These are phyloP conservation scores for Polygonum maritimum DNA, from an alignment of 148 eudicot genomes.

Conservation along the genomic window DNA sequence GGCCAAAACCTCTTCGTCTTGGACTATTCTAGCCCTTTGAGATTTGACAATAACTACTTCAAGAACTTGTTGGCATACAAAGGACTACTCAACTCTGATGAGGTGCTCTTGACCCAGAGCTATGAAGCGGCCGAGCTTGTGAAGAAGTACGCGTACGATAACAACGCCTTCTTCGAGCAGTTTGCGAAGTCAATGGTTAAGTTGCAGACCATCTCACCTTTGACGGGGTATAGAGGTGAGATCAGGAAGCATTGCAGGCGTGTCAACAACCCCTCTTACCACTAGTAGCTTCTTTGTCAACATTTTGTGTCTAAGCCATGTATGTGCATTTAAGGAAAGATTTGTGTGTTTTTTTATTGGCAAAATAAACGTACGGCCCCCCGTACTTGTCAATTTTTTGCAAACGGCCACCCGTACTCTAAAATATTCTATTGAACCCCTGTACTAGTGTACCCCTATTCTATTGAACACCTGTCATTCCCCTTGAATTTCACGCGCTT, in stretches of 20 bases:
- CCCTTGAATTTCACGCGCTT: no score
- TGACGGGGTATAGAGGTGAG: conserved; percentile 27
- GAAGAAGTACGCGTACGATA: conserved; percentile 1
- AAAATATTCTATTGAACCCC: no score
- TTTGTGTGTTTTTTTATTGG: no score
- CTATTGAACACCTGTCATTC: no score
- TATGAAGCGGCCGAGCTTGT: conserved; percentile 8
- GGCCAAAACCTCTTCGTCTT: conserved; percentile 2
- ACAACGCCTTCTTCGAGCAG: conserved; percentile 6
- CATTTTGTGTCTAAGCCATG: background rate
- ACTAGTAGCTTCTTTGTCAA: background rate
- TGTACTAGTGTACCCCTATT: no score
- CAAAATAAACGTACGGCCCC: no score
- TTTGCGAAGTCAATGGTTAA: conserved; percentile 27
- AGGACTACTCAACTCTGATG: conserved; percentile 3
- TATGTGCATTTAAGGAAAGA: no score
- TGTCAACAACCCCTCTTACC: conserved; percentile 15
- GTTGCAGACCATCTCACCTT: conserved; percentile 23
- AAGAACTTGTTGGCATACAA: background rate
- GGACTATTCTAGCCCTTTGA: background rate
- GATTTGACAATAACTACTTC: background rate
- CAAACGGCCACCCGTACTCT: no score
- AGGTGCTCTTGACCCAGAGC: conserved; percentile 18
- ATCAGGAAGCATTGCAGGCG: conserved; percentile 26
- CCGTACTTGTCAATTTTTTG: no score